Base-by-base conservation (phyloP, 116 monocot species). In the Trichopus zeylanicus region DNA sequence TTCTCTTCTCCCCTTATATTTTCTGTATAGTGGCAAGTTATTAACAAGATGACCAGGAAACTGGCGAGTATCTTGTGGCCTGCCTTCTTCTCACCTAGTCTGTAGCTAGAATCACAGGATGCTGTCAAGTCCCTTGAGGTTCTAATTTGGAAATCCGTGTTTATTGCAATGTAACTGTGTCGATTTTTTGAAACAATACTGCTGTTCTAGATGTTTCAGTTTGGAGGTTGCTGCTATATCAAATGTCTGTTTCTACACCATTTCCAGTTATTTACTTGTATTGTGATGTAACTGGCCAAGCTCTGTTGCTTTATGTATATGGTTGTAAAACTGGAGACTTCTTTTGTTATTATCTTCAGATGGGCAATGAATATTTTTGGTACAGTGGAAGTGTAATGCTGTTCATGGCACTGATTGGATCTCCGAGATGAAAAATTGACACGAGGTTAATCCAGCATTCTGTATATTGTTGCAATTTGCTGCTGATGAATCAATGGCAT, bases 21-120 rank as follows among this genome's bases (percentile, higher is more conserved):
- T 38, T 37, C 31, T 74, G 67, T 74, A 68, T 61, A 74, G 74
- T 59, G 26, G 10, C 35, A 49, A 62, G 53, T 60, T n/a, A n/a
- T n/a, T n/a, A 34, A 61, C 48, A 23, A 49, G 63, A 20, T 69
- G 22, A 34, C 4, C 23, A 29, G 16, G 64, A 33, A 54, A 60
- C 28, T 23, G 21, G 0, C 25, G 5, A 33, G 51, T 12, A 12
- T 52, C 22, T 58, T 58, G 13, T 37, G 31, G 49, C 21, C 18
- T 20, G 30, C 7, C 12, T 13, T 13, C 42, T 16, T 42, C n/a
- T 42, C 3, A 42, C 42, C 1, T 42, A 28, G 29, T n/a, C n/a
- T n/a, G n/a, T 28, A 46, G 26, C 27, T 46, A 11, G 56, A 21
- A 46, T 55, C 28, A 66, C 22, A 31, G 25, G 37, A 59, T 49